Evolutionary conservation across 2,329 filamentous ascomycete genomes (phyloP).

Genomic region (Arthrobotrys megalospora): DNA sequence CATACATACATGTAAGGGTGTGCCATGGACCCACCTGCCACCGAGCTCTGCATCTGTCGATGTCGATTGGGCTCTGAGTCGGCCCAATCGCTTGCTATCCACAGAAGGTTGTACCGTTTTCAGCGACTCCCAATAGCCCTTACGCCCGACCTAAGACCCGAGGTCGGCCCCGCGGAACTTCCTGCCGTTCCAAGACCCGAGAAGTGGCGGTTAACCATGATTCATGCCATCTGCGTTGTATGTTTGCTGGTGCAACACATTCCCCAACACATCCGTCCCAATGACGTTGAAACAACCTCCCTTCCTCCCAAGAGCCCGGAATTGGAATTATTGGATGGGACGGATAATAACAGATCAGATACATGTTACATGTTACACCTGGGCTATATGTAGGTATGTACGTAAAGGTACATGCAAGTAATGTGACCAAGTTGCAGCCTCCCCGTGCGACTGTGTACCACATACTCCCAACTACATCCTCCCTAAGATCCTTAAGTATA

Average conservation of each 20-base stretch:
- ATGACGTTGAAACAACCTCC: conserved; percentile 14
- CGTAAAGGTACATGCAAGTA: background rate
- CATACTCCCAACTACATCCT: background rate
- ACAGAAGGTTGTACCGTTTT: conserved; percentile 6
- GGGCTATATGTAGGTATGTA: background rate
- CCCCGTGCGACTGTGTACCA: background rate
- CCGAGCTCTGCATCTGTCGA: conserved; percentile 9
- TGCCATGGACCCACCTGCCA: conserved; percentile 3
- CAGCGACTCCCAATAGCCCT: background rate
- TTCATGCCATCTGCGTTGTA: conserved; percentile 7
- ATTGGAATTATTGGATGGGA: conserved; percentile 18
- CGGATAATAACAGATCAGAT: conserved; percentile 7
- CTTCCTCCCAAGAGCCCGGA: background rate
- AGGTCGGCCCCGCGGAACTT: conserved; percentile 25
- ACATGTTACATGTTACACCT: background rate
- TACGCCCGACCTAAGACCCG: conserved; percentile 6
- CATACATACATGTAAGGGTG: background rate
- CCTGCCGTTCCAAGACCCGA: conserved; percentile 12
- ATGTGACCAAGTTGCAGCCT: background rate
- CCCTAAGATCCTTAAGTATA: too few relatives aligned
- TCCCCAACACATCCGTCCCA: background rate
- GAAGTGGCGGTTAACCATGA: conserved; percentile 19
- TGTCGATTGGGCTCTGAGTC: conserved; percentile 17
- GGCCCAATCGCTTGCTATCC: conserved; percentile 7
- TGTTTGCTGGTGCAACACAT: background rate